These are phyloP conservation scores for Diaporthe sp. DNA, from an alignment of 2,329 filamentous ascomycete species.

Conservation along the genomic window DNA sequence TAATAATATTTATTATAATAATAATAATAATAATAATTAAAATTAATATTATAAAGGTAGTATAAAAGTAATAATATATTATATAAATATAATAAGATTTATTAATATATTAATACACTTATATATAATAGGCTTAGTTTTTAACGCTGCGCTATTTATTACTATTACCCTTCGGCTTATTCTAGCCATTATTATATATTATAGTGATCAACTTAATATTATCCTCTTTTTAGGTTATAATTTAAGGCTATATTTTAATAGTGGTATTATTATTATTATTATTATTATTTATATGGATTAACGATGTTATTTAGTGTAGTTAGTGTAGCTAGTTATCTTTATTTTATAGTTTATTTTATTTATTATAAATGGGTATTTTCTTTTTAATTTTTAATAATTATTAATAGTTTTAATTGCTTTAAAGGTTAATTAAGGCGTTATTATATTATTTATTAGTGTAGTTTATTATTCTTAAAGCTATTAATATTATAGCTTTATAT, in stretches of 20 bases:
- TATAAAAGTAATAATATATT: neutral
- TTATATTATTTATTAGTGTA: neutral
- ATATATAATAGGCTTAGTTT: neutral
- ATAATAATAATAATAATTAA: neutral
- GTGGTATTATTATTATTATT: no score
- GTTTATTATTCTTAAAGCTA: neutral
- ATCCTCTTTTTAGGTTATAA: neutral
- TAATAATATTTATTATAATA: conserved; percentile 2
- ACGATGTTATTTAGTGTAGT: no score
- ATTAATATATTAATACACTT: neutral
- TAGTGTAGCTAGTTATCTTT: no score
- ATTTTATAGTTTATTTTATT: no score
- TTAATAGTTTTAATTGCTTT: neutral
- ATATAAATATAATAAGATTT: neutral
- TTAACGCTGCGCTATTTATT: neutral
- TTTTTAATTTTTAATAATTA: neutral
- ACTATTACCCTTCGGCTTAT: neutral
- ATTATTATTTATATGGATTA: no score
- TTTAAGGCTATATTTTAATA: neutral
- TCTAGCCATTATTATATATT: neutral
- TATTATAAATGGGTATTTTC: neutral
- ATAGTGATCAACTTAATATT: neutral
- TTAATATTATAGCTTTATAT: neutral
- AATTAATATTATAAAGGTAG: neutral
- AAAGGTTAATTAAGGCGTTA: neutral